phyloP scores from a whole-genome alignment of 352 stramenopile genomes.

The Pythium phragmitis region DNA sequence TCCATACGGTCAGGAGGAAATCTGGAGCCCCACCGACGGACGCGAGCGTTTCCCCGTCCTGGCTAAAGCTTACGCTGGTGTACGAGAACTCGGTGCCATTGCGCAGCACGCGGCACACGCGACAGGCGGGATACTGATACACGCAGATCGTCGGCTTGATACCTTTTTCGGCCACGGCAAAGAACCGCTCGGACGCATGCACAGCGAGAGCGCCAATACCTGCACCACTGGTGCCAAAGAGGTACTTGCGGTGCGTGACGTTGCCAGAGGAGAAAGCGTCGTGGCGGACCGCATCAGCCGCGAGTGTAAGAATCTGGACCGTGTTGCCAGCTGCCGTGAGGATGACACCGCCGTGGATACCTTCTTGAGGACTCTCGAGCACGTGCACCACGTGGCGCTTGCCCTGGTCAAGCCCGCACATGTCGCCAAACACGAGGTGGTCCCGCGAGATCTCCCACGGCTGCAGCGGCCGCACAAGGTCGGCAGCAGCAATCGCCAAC shows the following conservation, averaged over 20 bases:
- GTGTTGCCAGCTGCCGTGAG: constrained; percentile 74
- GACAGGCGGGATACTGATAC: constrained; percentile 81
- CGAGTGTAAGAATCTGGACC: constrained; percentile 62
- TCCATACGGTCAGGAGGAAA: constrained; percentile 93
- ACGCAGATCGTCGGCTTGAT: constrained; percentile 85
- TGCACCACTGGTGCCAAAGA: constrained; percentile 70
- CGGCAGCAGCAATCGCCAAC: constrained; percentile 28
- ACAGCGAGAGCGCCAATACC: constrained; percentile 72
- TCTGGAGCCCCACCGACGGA: constrained; percentile 87
- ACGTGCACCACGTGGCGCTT: constrained; percentile 74
- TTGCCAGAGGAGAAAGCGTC: not conserved
- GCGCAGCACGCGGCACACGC: constrained; percentile 68
- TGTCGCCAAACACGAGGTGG: constrained; percentile 63
- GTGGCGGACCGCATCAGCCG: constrained; percentile 12
- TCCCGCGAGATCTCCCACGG: constrained; percentile 78
- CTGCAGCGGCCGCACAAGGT: constrained; percentile 46
- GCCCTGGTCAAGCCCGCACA: constrained; percentile 59
- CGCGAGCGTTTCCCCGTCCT: constrained; percentile 85
- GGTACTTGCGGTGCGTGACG: constrained; percentile 39
- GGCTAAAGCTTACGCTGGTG: constrained; percentile 68
- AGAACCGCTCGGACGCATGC: constrained; percentile 67
- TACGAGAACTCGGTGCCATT: constrained; percentile 87
- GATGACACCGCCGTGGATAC: constrained; percentile 52
- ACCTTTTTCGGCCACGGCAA: constrained; percentile 90
- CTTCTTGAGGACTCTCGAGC: constrained; percentile 37